A percentile compares a stretch with the other conserved stretches of the same genome.
These are phyloP conservation scores for Eragrostis curvula DNA, from an alignment of 176 grass and related monocot genomes.

Conservation along the genomic window DNA sequence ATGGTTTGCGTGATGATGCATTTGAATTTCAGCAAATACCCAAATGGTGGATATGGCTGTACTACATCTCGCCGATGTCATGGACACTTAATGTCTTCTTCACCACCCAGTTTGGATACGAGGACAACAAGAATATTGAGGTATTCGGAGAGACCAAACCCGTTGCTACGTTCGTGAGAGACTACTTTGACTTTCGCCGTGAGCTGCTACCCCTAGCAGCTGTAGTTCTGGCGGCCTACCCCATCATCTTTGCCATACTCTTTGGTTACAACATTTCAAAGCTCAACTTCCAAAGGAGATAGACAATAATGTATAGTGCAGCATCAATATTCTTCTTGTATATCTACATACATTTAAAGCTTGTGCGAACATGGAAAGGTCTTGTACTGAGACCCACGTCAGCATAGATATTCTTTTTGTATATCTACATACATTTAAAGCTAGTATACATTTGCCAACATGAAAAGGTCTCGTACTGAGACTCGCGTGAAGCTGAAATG, in stretches of 20 bases:
- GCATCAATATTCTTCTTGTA: background rate
- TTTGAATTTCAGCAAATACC: slow-evolving; percentile 72
- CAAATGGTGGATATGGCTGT: slow-evolving; percentile 85
- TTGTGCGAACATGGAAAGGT: no score
- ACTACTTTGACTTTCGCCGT: slow-evolving; percentile 69
- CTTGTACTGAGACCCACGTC: no score
- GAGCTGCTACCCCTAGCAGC: slow-evolving; percentile 54
- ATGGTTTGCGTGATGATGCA: background rate
- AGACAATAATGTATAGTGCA: slow-evolving; percentile 1
- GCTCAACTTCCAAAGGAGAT: slow-evolving; percentile 80
- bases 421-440: no score
- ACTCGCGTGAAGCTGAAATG: no score
- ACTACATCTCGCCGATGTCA: slow-evolving; percentile 57
- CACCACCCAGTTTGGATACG: slow-evolving; percentile 69
- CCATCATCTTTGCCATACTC: slow-evolving; percentile 53
- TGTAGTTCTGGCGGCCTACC: slow-evolving; percentile 48
- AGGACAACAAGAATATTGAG: background rate
- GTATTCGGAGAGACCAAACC: slow-evolving; percentile 67
- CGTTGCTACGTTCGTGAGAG: slow-evolving; percentile 48
- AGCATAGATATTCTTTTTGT: no score
- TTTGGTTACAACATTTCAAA: slow-evolving; percentile 69
- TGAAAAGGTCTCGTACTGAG: no score
- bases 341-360: background rate
- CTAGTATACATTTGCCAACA: no score
- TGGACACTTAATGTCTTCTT: slow-evolving; percentile 76